phyloP scores from a whole-genome alignment of 176 grass and related monocot species.

The Oryza longistaminata region DNA sequence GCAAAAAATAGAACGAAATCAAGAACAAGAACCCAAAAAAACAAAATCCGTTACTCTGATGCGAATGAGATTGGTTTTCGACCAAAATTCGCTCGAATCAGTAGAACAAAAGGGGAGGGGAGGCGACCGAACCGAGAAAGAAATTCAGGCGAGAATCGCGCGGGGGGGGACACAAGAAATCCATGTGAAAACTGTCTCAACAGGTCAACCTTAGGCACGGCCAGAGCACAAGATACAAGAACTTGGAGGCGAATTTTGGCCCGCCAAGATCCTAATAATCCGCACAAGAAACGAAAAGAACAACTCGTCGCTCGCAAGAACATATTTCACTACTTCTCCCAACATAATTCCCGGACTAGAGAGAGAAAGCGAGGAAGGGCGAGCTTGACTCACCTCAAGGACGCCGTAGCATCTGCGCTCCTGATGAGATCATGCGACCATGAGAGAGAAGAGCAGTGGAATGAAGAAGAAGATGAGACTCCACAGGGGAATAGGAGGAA shows the following conservation, averaged over 20 bases:
- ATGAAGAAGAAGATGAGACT: background rate
- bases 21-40: background rate
- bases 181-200: background rate
- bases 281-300: background rate
- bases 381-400: conserved; percentile 7
- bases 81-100: background rate
- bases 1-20: background rate
- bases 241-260: background rate
- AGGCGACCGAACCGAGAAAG: background rate
- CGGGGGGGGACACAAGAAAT: background rate
- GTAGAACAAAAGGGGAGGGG: too few species aligned
- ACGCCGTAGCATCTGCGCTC: background rate
- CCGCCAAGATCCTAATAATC: background rate
- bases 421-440: conserved; percentile 7
- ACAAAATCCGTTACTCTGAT: background rate
- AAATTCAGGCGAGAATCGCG: background rate
- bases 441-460: background rate
- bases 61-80: too few species aligned
- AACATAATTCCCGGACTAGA: background rate
- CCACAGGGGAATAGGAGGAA: too few species aligned
- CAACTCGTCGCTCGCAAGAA: background rate
- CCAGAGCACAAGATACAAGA: background rate
- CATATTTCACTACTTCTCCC: too few species aligned
- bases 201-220: background rate
- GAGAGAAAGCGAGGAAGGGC: background rate